Evolutionary conservation across 371 early-diverging fungal species (phyloP).

Genomic region (Actinomortierella ambigua): DNA sequence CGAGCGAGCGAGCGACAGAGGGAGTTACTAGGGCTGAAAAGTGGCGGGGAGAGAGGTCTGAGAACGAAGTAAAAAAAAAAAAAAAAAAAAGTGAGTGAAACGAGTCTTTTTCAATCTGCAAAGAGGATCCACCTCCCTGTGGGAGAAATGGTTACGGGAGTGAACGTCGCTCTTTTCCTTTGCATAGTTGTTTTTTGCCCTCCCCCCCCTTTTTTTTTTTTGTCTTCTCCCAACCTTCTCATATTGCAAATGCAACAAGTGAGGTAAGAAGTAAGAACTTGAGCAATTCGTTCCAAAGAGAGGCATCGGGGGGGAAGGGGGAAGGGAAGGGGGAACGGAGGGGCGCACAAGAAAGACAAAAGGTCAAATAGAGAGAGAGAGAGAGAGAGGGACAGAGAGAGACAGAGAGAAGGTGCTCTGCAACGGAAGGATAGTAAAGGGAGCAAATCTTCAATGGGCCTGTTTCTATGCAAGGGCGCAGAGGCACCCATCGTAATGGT

Average conservation of each 20-base stretch:
- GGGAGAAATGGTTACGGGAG: too few species aligned
- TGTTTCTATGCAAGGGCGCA: too few species aligned
- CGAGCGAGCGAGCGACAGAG: not conserved
- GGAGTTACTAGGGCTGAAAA: not conserved
- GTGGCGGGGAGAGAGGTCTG: not conserved
- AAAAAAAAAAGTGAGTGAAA: not conserved
- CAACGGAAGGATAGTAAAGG: too few species aligned
- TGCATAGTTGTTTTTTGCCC: conserved; percentile 3
- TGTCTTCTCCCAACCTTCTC: not conserved
- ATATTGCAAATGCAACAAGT: not conserved
- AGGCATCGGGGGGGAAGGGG: not conserved
- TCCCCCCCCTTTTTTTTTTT: not conserved
- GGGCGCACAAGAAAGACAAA: not conserved
- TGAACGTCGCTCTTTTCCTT: conserved; percentile 1
- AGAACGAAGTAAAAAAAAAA: too few species aligned
- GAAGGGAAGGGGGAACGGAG: not conserved
- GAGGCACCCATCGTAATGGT: too few species aligned
- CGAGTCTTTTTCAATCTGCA: not conserved
- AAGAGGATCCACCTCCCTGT: not conserved
- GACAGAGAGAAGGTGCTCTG: not conserved
- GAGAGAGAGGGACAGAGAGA: not conserved
- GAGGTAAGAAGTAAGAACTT: not conserved
- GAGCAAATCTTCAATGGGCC: too few species aligned
- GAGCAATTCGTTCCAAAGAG: too few species aligned
- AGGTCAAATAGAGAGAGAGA: not conserved